Base-by-base conservation (phyloP, 257 asterid genomes). In the Solanum acaule region DNA sequence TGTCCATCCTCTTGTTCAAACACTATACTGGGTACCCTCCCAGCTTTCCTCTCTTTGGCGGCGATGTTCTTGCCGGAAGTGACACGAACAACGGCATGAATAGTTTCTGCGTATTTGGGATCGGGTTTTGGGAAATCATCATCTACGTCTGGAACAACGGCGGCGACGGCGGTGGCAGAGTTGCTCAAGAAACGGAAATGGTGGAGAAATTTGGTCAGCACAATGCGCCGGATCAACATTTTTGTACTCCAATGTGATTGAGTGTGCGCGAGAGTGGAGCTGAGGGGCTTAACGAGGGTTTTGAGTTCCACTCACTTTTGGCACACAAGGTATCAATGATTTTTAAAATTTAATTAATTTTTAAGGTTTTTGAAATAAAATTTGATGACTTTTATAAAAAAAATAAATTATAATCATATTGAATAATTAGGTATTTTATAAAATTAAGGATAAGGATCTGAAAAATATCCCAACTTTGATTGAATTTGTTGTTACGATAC, bases 1-100 rank as follows among this genome's bases (percentile, higher is more conserved):
- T 97, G 97, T 25, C 99, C 99, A 76, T 97, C 98, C 37, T 96
- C 98, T 72, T 96, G 97, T 93, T 97, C 98, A 89, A 96, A 96
- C 18, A 97, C 96, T 82, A 97, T 95, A 90, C 98, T 94, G 3
- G 99, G 99, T 1, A 95, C 97, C 22, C 96, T 93, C 15, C 98
- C 99, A 2, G 91, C 91, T 89, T 90, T 92, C 88, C 99, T 91
- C 90, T 94, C 98, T 86, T 93, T 93, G 76, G 92, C 94, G 2
- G 99, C 71, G 42, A 94, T 94, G 87, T 88, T 96, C 90, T 91
- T 93, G 44, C 99, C 99, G 84, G 97, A 96, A 71, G 44, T 68
- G 72, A 85, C 90, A 83, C 98, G 97, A 25, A 96, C 98, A 63
- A 95, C 89, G 16, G 99, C 99, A 88, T 79, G 90, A 89, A 97